phyloP scores from a whole-genome alignment of 1,139 yeast genomes.

The Fermentozyma sake region DNA sequence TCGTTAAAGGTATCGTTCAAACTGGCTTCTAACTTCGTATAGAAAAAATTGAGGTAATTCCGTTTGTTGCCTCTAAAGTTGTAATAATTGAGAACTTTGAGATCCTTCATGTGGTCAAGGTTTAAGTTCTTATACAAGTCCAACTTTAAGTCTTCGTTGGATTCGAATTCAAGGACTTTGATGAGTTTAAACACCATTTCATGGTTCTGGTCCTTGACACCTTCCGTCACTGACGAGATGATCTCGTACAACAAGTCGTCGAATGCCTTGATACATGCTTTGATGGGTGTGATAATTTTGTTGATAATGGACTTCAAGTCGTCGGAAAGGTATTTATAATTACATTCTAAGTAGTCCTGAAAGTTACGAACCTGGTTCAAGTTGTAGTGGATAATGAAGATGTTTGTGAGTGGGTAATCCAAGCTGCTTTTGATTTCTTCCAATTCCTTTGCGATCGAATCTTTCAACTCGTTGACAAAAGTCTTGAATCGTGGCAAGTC shows the following conservation, averaged over 20 bases:
- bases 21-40: slow-evolving; percentile 54
- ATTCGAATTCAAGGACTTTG: slow-evolving; percentile 77
- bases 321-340: slow-evolving; percentile 52
- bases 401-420: slow-evolving; percentile 53
- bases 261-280: slow-evolving; percentile 50
- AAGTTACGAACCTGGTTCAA: slow-evolving; percentile 73
- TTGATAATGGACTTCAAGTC: slow-evolving; percentile 68
- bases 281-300: slow-evolving; percentile 53
- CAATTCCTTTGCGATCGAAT: slow-evolving; percentile 50
- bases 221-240: slow-evolving; percentile 66
- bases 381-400: slow-evolving; percentile 65
- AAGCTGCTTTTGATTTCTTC: slow-evolving; percentile 46
- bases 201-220: slow-evolving; percentile 61
- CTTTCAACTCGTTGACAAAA: slow-evolving; percentile 47
- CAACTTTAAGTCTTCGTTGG: slow-evolving; percentile 67
- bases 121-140: slow-evolving; percentile 44
- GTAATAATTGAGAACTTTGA: slow-evolving; percentile 24
- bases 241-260: slow-evolving; percentile 60
- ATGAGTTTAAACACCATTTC: slow-evolving; percentile 68
- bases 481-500: slow-evolving; percentile 57
- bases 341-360: slow-evolving; percentile 62
- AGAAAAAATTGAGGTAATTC: slow-evolving; percentile 63
- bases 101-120: slow-evolving; percentile 15
- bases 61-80: slow-evolving; percentile 46
- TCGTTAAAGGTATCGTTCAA: slow-evolving; percentile 64